Conservation (phyloP, 495 filamentous ascomycete species). For the Darksidea phi region DNA sequence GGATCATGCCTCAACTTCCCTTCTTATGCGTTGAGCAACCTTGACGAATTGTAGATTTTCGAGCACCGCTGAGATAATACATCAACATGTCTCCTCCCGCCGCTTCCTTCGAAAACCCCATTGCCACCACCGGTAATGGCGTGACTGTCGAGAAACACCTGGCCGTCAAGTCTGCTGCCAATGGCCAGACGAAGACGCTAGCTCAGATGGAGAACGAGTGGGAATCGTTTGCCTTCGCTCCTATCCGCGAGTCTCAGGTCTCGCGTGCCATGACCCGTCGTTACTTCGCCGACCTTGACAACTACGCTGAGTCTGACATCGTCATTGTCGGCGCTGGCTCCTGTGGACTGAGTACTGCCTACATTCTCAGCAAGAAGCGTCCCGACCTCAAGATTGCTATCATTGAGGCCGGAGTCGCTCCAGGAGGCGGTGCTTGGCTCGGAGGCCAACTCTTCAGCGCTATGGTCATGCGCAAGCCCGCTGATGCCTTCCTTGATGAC, state of each 20-base stretch:
- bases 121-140: conserved; percentile 42
- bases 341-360: conserved; percentile 80
- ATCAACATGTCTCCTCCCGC: conserved; percentile 70
- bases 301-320: conserved; percentile 85
- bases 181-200: conserved; percentile 53
- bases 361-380: conserved; percentile 76
- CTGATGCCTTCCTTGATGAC: conserved; percentile 76
- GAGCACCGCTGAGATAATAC: not conserved
- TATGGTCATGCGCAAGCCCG: conserved; percentile 92
- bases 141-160: conserved; percentile 46
- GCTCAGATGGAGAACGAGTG: conserved; percentile 66
- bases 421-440: conserved; percentile 88
- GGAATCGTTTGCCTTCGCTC: conserved; percentile 74
- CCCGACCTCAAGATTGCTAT: conserved; percentile 90
- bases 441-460: conserved; percentile 89
- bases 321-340: conserved; percentile 88
- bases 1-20: conserved; percentile 81
- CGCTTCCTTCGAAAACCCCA: conserved; percentile 40
- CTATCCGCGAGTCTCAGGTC: conserved; percentile 87
- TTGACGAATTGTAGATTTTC: conserved; percentile 26
- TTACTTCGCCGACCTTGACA: conserved; percentile 87
- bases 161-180: conserved; percentile 41
- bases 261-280: conserved; percentile 88
- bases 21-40: conserved; percentile 41
- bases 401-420: conserved; percentile 81